Percentiles rank a stretch among this genome's conserved stretches.
These are phyloP conservation scores for Capsicum pubescens DNA, from an alignment of 257 asterid species.

Conservation along the genomic window DNA sequence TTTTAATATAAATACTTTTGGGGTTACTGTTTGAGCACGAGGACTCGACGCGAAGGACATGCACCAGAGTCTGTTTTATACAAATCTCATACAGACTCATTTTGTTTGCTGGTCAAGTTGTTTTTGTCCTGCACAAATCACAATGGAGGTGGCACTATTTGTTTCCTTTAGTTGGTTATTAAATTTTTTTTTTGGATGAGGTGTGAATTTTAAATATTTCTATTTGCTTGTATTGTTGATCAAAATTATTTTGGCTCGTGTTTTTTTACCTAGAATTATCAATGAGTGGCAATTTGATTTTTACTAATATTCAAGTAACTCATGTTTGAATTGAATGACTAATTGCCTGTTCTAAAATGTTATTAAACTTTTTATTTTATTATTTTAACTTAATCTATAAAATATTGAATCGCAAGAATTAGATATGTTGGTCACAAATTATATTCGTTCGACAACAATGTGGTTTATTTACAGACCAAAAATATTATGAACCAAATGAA, in stretches of 20 bases:
- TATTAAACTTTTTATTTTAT: neutral
- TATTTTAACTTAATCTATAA: neutral
- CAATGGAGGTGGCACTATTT: too few relatives aligned
- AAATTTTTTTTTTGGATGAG: neutral
- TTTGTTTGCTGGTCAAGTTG: too few relatives aligned
- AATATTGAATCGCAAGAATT: neutral
- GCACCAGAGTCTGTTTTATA: neutral
- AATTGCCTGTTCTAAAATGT: neutral
- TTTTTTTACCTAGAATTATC: neutral
- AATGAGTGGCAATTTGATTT: neutral
- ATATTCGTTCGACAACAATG: neutral
- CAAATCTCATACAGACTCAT: too few relatives aligned
- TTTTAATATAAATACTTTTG: too few relatives aligned
- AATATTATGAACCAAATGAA: neutral
- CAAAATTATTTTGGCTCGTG: neutral
- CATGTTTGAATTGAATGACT: neutral
- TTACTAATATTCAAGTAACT: neutral
- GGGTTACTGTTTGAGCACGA: neutral
- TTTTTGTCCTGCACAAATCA: neutral
- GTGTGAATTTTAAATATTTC: too few relatives aligned
- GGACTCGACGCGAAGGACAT: neutral
- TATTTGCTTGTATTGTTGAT: too few relatives aligned
- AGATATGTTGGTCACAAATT: neutral
- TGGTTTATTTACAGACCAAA: neutral
- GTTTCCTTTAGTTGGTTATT: neutral